These are phyloP conservation scores for Stromatinia cepivora DNA, from an alignment of 2,329 filamentous ascomycete genomes.

Conservation along the genomic window DNA sequence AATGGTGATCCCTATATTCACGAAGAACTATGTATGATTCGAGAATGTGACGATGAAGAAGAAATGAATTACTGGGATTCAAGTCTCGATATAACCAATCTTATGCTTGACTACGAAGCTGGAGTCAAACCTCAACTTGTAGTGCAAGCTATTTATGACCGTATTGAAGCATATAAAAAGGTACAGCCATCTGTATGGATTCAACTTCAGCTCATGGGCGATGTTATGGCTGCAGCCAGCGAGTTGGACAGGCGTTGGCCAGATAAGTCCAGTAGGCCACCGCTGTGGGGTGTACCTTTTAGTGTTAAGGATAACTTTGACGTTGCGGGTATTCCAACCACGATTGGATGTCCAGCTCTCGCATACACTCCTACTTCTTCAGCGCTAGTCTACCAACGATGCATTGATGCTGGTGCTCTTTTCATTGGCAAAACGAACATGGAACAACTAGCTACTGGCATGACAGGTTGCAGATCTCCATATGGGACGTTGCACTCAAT, in stretches of 20 bases:
- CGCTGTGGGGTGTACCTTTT: constrained; percentile 53
- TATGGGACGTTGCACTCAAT: constrained; percentile 52
- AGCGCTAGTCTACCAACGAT: constrained; percentile 48
- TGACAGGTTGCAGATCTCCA: constrained; percentile 55
- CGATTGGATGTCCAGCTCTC: constrained; percentile 48
- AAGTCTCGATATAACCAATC: constrained; percentile 34
- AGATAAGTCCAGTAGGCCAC: constrained; percentile 46
- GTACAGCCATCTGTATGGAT: constrained; percentile 54
- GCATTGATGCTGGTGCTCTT: constrained; percentile 54
- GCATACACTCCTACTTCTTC: constrained; percentile 48
- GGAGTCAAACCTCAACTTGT: constrained; percentile 36
- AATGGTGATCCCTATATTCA: constrained; percentile 28
- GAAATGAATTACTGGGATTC: constrained; percentile 36
- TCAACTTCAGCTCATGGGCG: constrained; percentile 45
- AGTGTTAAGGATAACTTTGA: constrained; percentile 53
- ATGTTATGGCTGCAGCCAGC: constrained; percentile 46
- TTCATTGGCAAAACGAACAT: constrained; percentile 58
- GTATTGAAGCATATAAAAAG: constrained; percentile 46
- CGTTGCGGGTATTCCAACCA: constrained; percentile 49
- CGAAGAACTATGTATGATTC: constrained; percentile 37
- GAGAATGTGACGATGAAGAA: constrained; percentile 25
- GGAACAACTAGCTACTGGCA: constrained; percentile 57
- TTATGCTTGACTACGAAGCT: constrained; percentile 35
- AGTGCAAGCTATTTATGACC: constrained; percentile 36
- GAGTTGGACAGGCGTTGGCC: constrained; percentile 46